Base-by-base conservation (phyloP, 108 stramenopile species). In the Pseudonitzschia multistriata region DNA sequence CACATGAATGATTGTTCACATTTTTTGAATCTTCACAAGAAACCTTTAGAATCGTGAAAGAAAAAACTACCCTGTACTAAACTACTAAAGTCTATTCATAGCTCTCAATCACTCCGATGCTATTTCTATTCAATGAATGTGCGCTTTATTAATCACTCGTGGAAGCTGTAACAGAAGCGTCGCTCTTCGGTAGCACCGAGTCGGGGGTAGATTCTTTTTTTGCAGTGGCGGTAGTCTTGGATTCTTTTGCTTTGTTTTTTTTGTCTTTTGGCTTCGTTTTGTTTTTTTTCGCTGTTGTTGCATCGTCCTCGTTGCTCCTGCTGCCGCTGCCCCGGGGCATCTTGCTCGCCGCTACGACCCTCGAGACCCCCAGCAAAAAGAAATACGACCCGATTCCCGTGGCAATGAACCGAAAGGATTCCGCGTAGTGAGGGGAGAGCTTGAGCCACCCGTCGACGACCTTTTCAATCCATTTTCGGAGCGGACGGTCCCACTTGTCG, bases 281-380 rank as follows among this genome's bases (percentile, higher is more conserved):
- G 42, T 34, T 30, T 59, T 31, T 14, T 36, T 59, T 33, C 13
- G 24, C 40, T 15, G 28, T 11, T 64, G 40, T 64, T 64, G n/a
- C 24, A 64, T 25, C 28, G 19, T 40, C 39, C 22, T 40, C 24
- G 34, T 22, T 47, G 40, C 28, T n/a, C 11, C 40, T n/a, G 28
- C 24, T 28, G 25, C 10, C n/a, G 31, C 30, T 0, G 1, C 19
- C 19, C 28, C 35, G 34, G 15, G 14, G 5, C 3, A 14, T 34
- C 14, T 57, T 62, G 6, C 62, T 24, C 3, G 63, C 63, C 63
- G 37, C 40, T 10, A 64, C 40, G 13, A 64, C 5, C 47, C 47
- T 64, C 27, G 63, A 64, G 10, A 64, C 40, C 13, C 63, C 63
- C 63, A 40, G 34, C 10, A 64, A 17, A 27, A 64, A 64, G 39